Evolutionary conservation across 2,329 filamentous ascomycete genomes (phyloP).

Genomic region (Fusarium sp.): DNA sequence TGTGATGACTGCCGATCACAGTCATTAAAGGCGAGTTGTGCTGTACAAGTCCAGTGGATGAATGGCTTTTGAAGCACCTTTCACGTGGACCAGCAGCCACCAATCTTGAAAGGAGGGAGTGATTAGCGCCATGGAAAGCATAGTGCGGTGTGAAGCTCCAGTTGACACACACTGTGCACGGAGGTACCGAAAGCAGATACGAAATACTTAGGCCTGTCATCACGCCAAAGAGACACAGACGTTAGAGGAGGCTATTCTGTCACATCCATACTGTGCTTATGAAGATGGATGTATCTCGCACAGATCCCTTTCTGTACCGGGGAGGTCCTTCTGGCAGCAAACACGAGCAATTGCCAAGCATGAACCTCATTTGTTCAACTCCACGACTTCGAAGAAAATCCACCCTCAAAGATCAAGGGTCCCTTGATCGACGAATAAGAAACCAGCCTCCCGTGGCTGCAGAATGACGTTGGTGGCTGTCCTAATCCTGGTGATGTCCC

Average conservation of each 20-base stretch:
- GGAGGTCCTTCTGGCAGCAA: slow-evolving; percentile 22
- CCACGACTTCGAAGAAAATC: slow-evolving; percentile 2
- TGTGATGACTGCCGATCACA: slow-evolving; percentile 12
- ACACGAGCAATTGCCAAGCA: slow-evolving; percentile 30
- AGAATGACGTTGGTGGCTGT: slow-evolving; percentile 48
- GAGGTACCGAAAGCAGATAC: background rate
- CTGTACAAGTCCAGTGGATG: slow-evolving; percentile 18
- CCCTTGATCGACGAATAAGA: slow-evolving; percentile 35
- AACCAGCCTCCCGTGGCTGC: slow-evolving; percentile 28
- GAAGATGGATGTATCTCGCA: background rate
- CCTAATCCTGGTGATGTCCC: slow-evolving; percentile 12
- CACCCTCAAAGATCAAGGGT: slow-evolving; percentile 4
- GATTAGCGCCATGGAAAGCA: slow-evolving; percentile 16
- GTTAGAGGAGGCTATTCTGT: no score
- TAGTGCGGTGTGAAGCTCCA: background rate
- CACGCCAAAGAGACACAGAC: no score
- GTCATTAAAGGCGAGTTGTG: slow-evolving; percentile 15
- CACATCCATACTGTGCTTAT: slow-evolving; percentile 14
- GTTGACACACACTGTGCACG: background rate
- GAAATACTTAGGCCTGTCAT: background rate
- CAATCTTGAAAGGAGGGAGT: slow-evolving; percentile 14
- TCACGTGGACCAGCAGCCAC: slow-evolving; percentile 35
- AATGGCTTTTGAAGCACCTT: slow-evolving; percentile 25
- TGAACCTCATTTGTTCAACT: slow-evolving; percentile 26
- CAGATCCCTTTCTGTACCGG: slow-evolving; percentile 14